Base-by-base conservation (phyloP, 2,329 filamentous ascomycete species). In the Periglandula ipomoeae region DNA sequence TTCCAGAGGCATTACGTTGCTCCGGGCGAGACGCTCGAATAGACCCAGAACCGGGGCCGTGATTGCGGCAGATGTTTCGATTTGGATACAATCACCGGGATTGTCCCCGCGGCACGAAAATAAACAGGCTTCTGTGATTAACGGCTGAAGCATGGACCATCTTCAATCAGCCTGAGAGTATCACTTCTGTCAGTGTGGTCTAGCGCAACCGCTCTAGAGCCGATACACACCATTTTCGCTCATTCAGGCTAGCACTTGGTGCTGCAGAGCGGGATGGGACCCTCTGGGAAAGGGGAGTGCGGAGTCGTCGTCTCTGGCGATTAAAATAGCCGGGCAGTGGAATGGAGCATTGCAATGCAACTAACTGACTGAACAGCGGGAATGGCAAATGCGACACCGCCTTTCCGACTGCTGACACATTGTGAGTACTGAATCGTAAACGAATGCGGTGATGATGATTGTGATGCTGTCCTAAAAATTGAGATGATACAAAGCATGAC, bases 271-370 rank as follows among this genome's bases (percentile, higher is more conserved):
- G 34, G 22, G 34, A 38, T 22, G 44, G 15, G 13, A 38, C 34
- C 44, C 32, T 23, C 23, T n/a, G 34, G 44, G 44, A 26, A 45
- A 45, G 30, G 32, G 43, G 19, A 37, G n/a, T 37, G 43, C 30
- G 32, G 30, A 45, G 32, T 20, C n/a, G n/a, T n/a, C n/a, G n/a
- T n/a, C n/a, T n/a, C n/a, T n/a, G n/a, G n/a, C n/a, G n/a, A n/a
- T n/a, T 13, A 34, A 13, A 45, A 26, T 26, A 37, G 20, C 43
- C 43, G 20, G 32, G 20, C 43, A n/a, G n/a, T n/a, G n/a, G n/a
- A n/a, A n/a, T n/a, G n/a, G n/a, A n/a, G n/a, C n/a, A n/a, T n/a
- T 37, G 20, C 30, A 26, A 26, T 22, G 37, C 17, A 37, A 32
- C 13, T 24, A 17, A 11, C n/a, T 3, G 20, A 20, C 2, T 6